Base-by-base conservation (phyloP, 768 basidiomycete genomes). In the Crepidotus variabilis region DNA sequence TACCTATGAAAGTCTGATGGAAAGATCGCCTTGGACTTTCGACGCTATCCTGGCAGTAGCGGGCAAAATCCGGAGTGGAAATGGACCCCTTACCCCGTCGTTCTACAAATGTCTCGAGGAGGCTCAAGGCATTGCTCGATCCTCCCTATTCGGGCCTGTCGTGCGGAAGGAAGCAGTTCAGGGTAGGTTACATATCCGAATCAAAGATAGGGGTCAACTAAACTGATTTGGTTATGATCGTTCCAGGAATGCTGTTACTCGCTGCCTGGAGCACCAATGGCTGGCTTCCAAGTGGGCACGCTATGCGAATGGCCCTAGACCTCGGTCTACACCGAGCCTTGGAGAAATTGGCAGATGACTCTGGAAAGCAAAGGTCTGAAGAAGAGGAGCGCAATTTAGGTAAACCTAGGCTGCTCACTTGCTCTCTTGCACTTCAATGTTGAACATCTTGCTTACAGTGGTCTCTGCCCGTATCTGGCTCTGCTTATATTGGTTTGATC, bases 401-500 rank as follows among this genome's bases (percentile, higher is more conserved):
- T 90, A 75, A 57, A 75, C 3, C 28, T 28, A 4, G 28, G 67
- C 22, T 54, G 18, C 53, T 32, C 23, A 8, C 22, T 32, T 50
- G 57, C 59, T 57, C 55, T 39, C 39, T 58, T 34, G 55, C 34
- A 16, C 51, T 22, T 57, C 51, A 52, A 51, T 16, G 11, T 35
- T 57, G 22, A 49, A 23, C 23, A 20, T 35, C 47, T n/a, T 43
- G 16, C 20, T 56, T 33, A 21, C 65, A 92, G 91, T 96, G 47
- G 88, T 96, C 6, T 94, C 93, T 58, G 92, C 93, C 2, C 82
- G 94, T 51, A 93, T 95, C 59, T 97, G 94, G 94, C 76, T 95
- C 57, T 94, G 93, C 67, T 80, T 96, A 45, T 96, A 95, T 69
- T 93, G 93, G 91, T 93, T 96, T 65, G 94, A 96, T 74, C 94